Base-by-base conservation (phyloP, 2,329 filamentous ascomycete genomes). In the Neofusicoccum laricinum region DNA sequence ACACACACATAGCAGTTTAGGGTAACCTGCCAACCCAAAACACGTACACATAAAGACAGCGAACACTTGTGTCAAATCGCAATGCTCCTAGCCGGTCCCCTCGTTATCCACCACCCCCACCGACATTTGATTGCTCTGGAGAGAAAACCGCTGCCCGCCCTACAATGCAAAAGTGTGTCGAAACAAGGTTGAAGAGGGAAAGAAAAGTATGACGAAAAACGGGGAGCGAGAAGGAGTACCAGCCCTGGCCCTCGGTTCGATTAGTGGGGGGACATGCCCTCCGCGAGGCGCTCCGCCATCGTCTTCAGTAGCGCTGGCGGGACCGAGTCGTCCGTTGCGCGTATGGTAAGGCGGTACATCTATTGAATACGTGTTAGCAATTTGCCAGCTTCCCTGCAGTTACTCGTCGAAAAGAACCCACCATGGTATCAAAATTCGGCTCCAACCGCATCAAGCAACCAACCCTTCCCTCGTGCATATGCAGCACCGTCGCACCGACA, bases 341-440 rank as follows among this genome's bases (percentile, higher is more conserved):
- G 87, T 70, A 99, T 90, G 0, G 95, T 99, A 66, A 98, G 83
- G 61, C 95, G 93, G 72, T 96, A 91, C 92, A 97, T 97, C 95
- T 97, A 8, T 7, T 66, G 3, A n/a, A 32, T 38, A 32, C 73
- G 67, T 70, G 65, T 68, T 49, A 15, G 15, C 57, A 4, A 21
- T 4, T 6, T 3, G 14, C 4, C 14, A 30, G 21, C 0, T 11
- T 11, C 25, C 3, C 6, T 11, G 15, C 4, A 19, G n/a, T 32
- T 7, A 5, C 8, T 14, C 14, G 30, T 32, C 49, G 45, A 49
- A 17, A 15, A 19, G 19, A n/a, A 79, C 89, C 81, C 84, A 97
- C 95, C 87, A 92, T 91, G 68, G 90, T 94, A 68, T 86, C 85
- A 73, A 93, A 94, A 80, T 99, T 99, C 66, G 95, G 95, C 83